Conservation (phyloP, 352 stramenopile genomes). For the Phytophthora lateralis region DNA sequence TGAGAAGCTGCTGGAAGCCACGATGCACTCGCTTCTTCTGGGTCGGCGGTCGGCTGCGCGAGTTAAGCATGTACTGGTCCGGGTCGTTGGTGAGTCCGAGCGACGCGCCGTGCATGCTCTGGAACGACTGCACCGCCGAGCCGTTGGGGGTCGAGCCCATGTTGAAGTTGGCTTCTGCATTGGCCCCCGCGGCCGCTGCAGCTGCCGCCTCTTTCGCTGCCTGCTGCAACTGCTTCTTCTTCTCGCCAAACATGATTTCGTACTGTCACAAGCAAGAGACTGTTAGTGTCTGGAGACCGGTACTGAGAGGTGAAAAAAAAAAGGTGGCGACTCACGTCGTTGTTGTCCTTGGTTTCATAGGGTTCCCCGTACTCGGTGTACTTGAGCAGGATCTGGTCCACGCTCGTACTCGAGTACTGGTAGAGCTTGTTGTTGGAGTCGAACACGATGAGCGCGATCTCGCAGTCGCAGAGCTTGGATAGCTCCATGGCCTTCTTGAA, state of each 20-base stretch:
- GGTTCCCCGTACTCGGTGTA: slow-evolving; percentile 88
- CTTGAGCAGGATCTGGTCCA: slow-evolving; percentile 87
- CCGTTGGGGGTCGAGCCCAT: slow-evolving; percentile 31
- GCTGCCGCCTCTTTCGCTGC: slow-evolving; percentile 50
- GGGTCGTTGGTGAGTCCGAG: slow-evolving; percentile 69
- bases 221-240: slow-evolving; percentile 66
- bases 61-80: slow-evolving; percentile 68
- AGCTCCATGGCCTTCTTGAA: slow-evolving; percentile 91
- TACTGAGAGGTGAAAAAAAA: no score
- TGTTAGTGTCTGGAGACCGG: no score
- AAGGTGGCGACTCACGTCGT: slow-evolving; percentile 53
- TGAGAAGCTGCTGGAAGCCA: slow-evolving; percentile 81
- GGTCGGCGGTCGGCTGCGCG: slow-evolving; percentile 28
- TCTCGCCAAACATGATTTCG: slow-evolving; percentile 84
- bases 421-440: slow-evolving; percentile 89
- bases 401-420: slow-evolving; percentile 82
- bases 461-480: slow-evolving; percentile 87
- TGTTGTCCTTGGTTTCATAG: slow-evolving; percentile 86
- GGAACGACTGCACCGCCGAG: slow-evolving; percentile 37
- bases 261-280: slow-evolving; percentile 46
- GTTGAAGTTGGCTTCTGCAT: slow-evolving; percentile 44
- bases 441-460: slow-evolving; percentile 88
- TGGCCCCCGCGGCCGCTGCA: slow-evolving; percentile 34
- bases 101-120: slow-evolving; percentile 43
- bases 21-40: slow-evolving; percentile 79